Conservation (phyloP, 2,329 filamentous ascomycete species). For the Aspergillus sp. region DNA sequence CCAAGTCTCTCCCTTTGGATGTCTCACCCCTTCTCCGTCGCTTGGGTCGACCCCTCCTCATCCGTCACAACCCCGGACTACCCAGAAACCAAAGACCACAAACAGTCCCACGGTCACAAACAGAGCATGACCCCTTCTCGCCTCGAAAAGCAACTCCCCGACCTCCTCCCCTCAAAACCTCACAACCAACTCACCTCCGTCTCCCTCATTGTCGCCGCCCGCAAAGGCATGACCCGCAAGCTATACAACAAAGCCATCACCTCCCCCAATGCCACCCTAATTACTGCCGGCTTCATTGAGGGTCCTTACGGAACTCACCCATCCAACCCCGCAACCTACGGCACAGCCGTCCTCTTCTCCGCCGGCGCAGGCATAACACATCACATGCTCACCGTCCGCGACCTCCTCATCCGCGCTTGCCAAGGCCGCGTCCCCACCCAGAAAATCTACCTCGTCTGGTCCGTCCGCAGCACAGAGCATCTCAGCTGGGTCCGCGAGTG, state of each 20-base stretch:
- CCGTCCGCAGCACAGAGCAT: slow-evolving; percentile 59
- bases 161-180: slow-evolving; percentile 18
- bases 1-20: slow-evolving; percentile 50
- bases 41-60: slow-evolving; percentile 43
- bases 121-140: slow-evolving; percentile 21
- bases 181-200: slow-evolving; percentile 41
- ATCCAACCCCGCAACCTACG: slow-evolving; percentile 58
- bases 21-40: slow-evolving; percentile 51
- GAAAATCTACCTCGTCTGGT: slow-evolving; percentile 63
- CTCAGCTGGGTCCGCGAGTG: slow-evolving; percentile 64
- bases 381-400: slow-evolving; percentile 61
- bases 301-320: slow-evolving; percentile 64
- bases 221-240: slow-evolving; percentile 63
- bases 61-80: slow-evolving; percentile 23
- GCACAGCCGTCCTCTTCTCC: slow-evolving; percentile 65
- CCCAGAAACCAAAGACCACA: slow-evolving; percentile 12
- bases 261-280: slow-evolving; percentile 50
- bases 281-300: slow-evolving; percentile 59
- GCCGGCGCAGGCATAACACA: slow-evolving; percentile 68
- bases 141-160: slow-evolving; percentile 35
- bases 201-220: slow-evolving; percentile 59
- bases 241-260: slow-evolving; percentile 58
- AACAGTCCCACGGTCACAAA: not conserved
- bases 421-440: slow-evolving; percentile 57
- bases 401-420: slow-evolving; percentile 55